Percentiles rank a stretch among this genome's conserved stretches.
These are phyloP conservation scores for thale cress (Arabidopsis thaliana) DNA, from an alignment of 345 rosid species.

Conservation along the genomic window DNA sequence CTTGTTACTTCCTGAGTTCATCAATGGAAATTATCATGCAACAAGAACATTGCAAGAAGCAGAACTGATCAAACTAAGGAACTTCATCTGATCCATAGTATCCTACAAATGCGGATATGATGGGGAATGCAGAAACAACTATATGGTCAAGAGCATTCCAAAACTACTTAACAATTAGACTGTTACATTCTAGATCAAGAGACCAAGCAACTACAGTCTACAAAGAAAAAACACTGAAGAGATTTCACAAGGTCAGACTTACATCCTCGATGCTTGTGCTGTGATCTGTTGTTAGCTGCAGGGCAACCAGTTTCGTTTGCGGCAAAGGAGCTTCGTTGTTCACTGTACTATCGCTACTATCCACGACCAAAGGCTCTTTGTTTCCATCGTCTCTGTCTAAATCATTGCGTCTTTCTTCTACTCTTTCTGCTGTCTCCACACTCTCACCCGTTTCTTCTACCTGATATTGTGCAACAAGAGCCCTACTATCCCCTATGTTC, in stretches of 20 bases:
- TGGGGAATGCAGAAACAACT: not conserved
- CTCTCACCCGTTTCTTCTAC: conserved; percentile 47
- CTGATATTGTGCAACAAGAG: conserved; percentile 83
- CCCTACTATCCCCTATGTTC: conserved; percentile 99
- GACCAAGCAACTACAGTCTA: not conserved
- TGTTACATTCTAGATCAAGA: not conserved
- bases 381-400: conserved; percentile 53
- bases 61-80: conserved; percentile 6
- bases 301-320: conserved; percentile 61
- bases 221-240: not conserved
- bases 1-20: conserved; percentile 81
- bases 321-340: conserved; percentile 49
- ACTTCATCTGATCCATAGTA: not conserved
- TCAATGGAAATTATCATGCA: conserved; percentile 26
- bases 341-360: conserved; percentile 39
- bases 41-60: not conserved
- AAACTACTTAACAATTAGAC: not conserved
- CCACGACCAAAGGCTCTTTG: conserved; percentile 50
- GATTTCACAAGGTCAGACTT: conserved; percentile 44
- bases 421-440: conserved; percentile 43
- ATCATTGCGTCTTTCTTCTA: conserved; percentile 42
- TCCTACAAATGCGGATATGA: not conserved
- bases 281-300: conserved; percentile 96
- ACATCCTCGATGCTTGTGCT: conserved; percentile 97
- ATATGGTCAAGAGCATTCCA: not conserved